Evolutionary conservation across 1,284 basidiomycete genomes (phyloP).

Genomic region (Inonotus obliquus): DNA sequence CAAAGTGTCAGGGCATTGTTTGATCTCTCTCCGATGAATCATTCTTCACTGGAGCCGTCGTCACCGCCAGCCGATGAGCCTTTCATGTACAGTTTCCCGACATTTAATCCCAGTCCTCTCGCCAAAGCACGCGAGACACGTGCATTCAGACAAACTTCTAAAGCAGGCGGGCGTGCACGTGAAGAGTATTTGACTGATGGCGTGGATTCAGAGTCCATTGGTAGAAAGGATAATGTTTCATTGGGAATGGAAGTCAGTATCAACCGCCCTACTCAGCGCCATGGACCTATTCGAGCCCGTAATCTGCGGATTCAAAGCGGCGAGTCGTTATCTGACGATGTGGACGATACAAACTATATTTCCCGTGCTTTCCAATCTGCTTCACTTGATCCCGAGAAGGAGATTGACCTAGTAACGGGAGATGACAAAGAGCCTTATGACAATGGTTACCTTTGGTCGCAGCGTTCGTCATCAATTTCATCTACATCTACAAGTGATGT

Average conservation of each 20-base stretch:
- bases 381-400: slow-evolving; percentile 14
- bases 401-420: background rate
- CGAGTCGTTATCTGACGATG: slow-evolving; percentile 5
- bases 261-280: background rate
- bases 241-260: background rate
- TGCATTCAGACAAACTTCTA: slow-evolving; percentile 4
- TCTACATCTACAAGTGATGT: slow-evolving; percentile 8
- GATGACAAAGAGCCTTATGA: slow-evolving; percentile 6
- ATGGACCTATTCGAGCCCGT: slow-evolving; percentile 10
- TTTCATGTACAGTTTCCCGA: slow-evolving; percentile 18
- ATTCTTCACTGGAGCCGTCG: slow-evolving; percentile 1
- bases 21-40: slow-evolving; percentile 7
- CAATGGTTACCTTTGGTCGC: slow-evolving; percentile 8
- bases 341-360: slow-evolving; percentile 13
- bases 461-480: slow-evolving; percentile 13
- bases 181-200: background rate
- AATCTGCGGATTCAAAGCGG: slow-evolving; percentile 13
- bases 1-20: slow-evolving; percentile 11
- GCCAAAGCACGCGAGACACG: slow-evolving; percentile 12
- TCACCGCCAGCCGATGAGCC: slow-evolving; percentile 9
- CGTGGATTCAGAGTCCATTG: background rate
- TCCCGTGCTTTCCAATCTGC: slow-evolving; percentile 14
- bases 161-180: background rate
- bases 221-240: background rate
- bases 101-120: slow-evolving; percentile 14